A percentile compares a stretch with the other conserved stretches of the same genome.
These are phyloP conservation scores for Limnanthes douglasii DNA, from an alignment of 345 rosid species.

Conservation along the genomic window DNA sequence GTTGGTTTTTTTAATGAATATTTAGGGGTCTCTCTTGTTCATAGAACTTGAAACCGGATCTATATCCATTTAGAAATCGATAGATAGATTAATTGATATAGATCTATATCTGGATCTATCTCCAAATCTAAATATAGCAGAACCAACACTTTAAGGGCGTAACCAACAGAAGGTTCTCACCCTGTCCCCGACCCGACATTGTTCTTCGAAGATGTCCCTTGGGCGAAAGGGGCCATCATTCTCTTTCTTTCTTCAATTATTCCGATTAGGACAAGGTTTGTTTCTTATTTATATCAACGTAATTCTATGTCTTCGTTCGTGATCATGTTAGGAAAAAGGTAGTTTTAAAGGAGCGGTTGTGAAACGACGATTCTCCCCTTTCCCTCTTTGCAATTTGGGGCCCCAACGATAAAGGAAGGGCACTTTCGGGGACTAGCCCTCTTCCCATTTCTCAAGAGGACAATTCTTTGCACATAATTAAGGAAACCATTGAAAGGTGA, in stretches of 20 bases:
- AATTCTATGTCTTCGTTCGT: constrained; percentile 1
- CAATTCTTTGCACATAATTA: no score
- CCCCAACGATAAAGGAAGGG: no score
- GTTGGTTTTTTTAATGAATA: no score
- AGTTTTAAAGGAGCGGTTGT: constrained; percentile 4
- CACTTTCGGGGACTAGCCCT: no score
- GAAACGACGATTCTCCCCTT: constrained; percentile 5
- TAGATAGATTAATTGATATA: background rate
- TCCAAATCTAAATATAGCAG: background rate
- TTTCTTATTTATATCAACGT: background rate
- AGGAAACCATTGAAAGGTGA: background rate
- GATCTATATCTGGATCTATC: background rate
- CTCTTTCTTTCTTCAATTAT: background rate
- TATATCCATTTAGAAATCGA: background rate
- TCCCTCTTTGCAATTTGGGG: no score
- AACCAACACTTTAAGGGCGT: constrained; percentile 2
- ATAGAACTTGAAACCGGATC: no score
- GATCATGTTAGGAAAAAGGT: constrained; percentile 4
- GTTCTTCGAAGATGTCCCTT: constrained; percentile 2
- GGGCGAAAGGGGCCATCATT: constrained; percentile 1
- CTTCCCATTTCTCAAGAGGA: no score
- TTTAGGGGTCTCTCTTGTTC: no score
- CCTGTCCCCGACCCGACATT: constrained; percentile 4
- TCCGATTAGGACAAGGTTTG: background rate
- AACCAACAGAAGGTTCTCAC: constrained; percentile 3